Percentiles rank a stretch among this genome's conserved stretches.
Conservation (phyloP, 306 rosid genomes). For the Ziziphus jujuba region DNA sequence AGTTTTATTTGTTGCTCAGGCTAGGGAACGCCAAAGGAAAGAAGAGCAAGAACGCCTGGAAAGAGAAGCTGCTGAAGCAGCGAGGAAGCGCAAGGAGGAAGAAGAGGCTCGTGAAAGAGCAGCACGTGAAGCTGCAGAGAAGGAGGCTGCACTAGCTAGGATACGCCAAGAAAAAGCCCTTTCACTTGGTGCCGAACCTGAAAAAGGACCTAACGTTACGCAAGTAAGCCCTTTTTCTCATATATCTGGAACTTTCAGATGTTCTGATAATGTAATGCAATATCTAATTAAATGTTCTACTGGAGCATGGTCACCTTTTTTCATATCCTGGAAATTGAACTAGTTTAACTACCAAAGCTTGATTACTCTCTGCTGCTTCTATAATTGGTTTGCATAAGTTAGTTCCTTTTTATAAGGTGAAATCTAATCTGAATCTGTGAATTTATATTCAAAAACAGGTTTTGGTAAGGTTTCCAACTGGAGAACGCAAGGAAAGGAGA, state of each 20-base stretch:
- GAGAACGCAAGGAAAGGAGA: slow-evolving; percentile 94
- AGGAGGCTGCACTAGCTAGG: slow-evolving; percentile 75
- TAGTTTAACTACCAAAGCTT: too few species aligned
- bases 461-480: slow-evolving; percentile 90
- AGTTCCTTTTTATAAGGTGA: background rate
- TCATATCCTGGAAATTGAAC: too few species aligned
- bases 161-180: slow-evolving; percentile 74
- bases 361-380: too few species aligned
- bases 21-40: slow-evolving; percentile 85
- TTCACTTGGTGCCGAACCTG: slow-evolving; percentile 92
- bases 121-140: slow-evolving; percentile 86
- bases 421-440: slow-evolving; percentile 11
- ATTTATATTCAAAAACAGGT: slow-evolving; percentile 50
- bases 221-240: slow-evolving; percentile 46
- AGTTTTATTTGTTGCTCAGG: slow-evolving; percentile 46
- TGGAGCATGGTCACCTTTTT: background rate
- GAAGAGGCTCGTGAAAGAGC: slow-evolving; percentile 91
- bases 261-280: background rate
- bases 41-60: slow-evolving; percentile 93
- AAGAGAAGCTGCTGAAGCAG: slow-evolving; percentile 98
- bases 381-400: background rate
- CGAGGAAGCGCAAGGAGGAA: slow-evolving; percentile 78
- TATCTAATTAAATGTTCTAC: background rate
- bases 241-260: slow-evolving; percentile 7
- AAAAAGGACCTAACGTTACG: slow-evolving; percentile 87